Evolutionary conservation across 192 early-diverging fungal genomes (phyloP), one percentile per base, ranked within the genome.

Genomic region (Entophlyctis luteolus): DNA sequence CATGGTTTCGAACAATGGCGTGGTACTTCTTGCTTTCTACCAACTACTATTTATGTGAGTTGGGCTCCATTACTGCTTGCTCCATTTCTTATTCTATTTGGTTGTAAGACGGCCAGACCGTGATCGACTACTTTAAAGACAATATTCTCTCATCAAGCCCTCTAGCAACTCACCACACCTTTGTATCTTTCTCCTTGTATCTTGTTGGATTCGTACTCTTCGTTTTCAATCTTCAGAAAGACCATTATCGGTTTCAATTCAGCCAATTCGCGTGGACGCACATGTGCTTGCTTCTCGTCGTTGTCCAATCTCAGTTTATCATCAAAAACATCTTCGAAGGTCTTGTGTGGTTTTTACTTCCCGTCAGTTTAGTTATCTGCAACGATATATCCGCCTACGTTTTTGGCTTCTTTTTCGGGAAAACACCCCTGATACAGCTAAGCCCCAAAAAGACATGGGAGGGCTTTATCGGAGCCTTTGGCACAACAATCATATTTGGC

Each of bases 401-500:
- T 28, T 93, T 88, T 77, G 96, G 96, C 32, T 95, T 95, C 79
- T 95, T 98, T 77, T 95, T 85, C 75, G 96, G 96, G 14, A 84
- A 84, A 42, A 93, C 92, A 10, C 91, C 88, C 32, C 81, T 98
- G 35, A 95, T 96, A 67, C 85, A 88, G 70, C 77, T 98, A n/a
- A 91, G 89, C 72, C 96, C 96, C 38, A 98, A 98, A 76, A 98
- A 98, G 81, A 98, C 96, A 14, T 92, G 92, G 75, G 96, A 98
- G 73, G 96, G 96, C 2, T 98, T 95, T 58, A 82, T 96, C 56
- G 96, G 96, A 60, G 96, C 85, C 25, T 86, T 90, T 47, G 62
- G 92, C 53, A 84, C 84, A 35, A 98, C 96, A 0, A 73, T 96
- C 68, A 74, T 91, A n/a, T 92, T 95, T 79, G 94, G 88, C 2